Evolutionary conservation across 306 rosid species (phyloP).

Genomic region (Fragaria vesca): DNA sequence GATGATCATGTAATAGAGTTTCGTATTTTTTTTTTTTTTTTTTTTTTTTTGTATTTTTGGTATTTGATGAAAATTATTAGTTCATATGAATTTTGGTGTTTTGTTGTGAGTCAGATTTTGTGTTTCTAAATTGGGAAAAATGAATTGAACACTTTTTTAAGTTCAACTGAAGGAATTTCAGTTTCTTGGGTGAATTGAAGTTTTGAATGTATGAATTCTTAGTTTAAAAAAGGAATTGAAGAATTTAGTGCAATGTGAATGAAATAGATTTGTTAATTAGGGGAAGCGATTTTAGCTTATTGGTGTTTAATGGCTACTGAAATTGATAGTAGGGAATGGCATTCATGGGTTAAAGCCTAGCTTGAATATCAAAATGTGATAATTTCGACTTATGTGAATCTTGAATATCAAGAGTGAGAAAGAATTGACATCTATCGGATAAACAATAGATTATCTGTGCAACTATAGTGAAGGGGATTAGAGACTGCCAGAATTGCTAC

Average conservation of each 20-base stretch:
- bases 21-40: background rate
- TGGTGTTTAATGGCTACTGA: background rate
- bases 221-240: background rate
- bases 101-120: background rate
- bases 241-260: background rate
- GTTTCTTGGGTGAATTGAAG: background rate
- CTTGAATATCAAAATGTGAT: background rate
- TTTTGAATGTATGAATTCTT: background rate
- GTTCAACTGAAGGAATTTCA: background rate
- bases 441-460: background rate
- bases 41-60: background rate
- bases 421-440: background rate
- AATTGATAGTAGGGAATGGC: background rate
- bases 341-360: background rate
- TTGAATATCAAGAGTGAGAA: background rate
- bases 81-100: background rate
- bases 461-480: background rate
- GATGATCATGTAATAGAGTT: background rate
- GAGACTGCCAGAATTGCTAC: background rate
- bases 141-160: background rate
- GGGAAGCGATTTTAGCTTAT: background rate
- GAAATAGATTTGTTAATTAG: background rate
- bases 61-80: background rate
- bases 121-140: background rate
- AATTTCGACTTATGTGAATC: background rate